phyloP scores from a whole-genome alignment of 306 rosid genomes.

The Leucaena leucocephala region DNA sequence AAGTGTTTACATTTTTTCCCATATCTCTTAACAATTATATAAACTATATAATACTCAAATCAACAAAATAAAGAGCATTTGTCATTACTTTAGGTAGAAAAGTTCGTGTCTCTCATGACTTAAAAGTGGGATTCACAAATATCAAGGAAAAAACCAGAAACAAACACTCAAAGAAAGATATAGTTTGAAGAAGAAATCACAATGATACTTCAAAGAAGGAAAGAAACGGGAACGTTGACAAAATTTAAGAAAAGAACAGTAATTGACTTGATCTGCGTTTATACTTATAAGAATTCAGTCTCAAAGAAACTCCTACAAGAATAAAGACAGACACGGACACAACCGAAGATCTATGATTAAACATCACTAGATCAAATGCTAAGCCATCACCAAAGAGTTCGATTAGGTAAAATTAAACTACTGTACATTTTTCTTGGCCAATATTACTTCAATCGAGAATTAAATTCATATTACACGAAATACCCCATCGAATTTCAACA shows the following conservation, averaged over 20 bases:
- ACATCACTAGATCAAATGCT: constrained; percentile 2
- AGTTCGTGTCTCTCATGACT: not conserved
- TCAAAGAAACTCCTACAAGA: not conserved
- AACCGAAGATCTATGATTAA: not conserved
- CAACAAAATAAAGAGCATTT: not conserved
- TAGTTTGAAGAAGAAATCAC: not conserved
- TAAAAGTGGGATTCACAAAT: not conserved
- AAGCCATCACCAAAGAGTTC: not conserved
- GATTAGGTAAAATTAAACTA: not conserved
- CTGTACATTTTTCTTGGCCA: not conserved
- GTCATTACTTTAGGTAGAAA: not conserved
- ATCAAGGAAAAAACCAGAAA: not conserved
- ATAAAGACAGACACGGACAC: not conserved
- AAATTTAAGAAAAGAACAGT: no score
- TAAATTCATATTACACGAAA: not conserved
- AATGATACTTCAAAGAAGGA: not conserved
- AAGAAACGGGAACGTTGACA: not conserved
- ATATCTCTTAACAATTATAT: not conserved
- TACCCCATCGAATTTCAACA: not conserved
- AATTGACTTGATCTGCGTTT: not conserved
- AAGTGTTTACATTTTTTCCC: not conserved
- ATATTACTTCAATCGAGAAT: not conserved
- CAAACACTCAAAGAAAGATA: not conserved
- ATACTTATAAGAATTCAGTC: not conserved
- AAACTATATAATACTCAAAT: not conserved